Conservation (phyloP, 2,329 filamentous ascomycete genomes). For the Aspergillus phoenicis region DNA sequence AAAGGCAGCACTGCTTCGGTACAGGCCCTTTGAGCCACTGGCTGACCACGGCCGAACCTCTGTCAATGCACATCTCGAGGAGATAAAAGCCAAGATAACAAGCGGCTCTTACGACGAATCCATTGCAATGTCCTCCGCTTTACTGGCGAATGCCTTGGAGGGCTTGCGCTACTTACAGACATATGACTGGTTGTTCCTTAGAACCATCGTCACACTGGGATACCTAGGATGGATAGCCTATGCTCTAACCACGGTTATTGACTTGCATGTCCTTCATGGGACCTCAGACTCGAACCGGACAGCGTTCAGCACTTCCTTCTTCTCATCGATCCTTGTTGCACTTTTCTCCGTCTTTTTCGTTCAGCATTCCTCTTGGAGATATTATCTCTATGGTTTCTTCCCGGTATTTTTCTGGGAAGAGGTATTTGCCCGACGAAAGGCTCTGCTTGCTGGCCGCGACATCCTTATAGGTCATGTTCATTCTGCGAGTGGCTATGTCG, state of each 20-base stretch:
- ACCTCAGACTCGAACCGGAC: slow-evolving; percentile 66
- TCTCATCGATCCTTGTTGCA: slow-evolving; percentile 72
- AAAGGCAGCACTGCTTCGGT: slow-evolving; percentile 72
- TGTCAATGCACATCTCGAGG: slow-evolving; percentile 66
- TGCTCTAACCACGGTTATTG: slow-evolving; percentile 83
- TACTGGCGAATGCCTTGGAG: slow-evolving; percentile 76
- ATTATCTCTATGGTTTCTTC: slow-evolving; percentile 91
- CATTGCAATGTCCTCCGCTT: slow-evolving; percentile 73
- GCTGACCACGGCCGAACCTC: slow-evolving; percentile 61
- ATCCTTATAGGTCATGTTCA: slow-evolving; percentile 70
- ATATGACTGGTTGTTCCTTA: slow-evolving; percentile 96
- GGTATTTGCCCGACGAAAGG: slow-evolving; percentile 75
- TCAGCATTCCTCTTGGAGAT: slow-evolving; percentile 77
- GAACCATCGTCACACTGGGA: slow-evolving; percentile 82
- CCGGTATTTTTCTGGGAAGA: slow-evolving; percentile 97
- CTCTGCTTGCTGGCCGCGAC: slow-evolving; percentile 66
- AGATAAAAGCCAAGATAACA: slow-evolving; percentile 70
- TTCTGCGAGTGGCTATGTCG: slow-evolving; percentile 59
- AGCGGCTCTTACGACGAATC: slow-evolving; percentile 70
- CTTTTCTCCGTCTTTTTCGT: slow-evolving; percentile 79
- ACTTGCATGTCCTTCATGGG: slow-evolving; percentile 80
- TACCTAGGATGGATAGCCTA: slow-evolving; percentile 97
- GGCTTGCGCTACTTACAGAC: slow-evolving; percentile 94
- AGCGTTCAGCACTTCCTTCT: slow-evolving; percentile 61
- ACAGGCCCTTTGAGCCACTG: slow-evolving; percentile 73